phyloP scores from a whole-genome alignment of 164 flowering plant genomes.

The Vitis amurensis region DNA sequence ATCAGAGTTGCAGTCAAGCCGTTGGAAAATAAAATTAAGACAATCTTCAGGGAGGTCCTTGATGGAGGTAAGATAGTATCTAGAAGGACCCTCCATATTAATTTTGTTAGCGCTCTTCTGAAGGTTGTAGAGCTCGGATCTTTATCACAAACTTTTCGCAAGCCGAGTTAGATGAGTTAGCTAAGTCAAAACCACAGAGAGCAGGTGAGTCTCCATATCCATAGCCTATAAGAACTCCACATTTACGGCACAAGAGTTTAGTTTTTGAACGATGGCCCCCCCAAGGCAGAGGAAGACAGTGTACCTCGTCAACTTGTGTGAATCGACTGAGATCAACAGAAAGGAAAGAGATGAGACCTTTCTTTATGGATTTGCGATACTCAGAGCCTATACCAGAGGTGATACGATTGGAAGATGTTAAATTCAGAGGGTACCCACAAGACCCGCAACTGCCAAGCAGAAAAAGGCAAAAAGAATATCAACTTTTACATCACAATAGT shows the following conservation, averaged over 20 bases:
- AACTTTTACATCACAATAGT: background rate
- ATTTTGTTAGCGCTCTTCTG: conserved; percentile 24
- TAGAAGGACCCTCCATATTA: conserved; percentile 15
- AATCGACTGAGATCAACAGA: conserved; percentile 61
- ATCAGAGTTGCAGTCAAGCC: conserved; percentile 38
- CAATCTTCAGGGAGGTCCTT: conserved; percentile 69
- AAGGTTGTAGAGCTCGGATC: conserved; percentile 58
- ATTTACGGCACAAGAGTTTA: conserved; percentile 63
- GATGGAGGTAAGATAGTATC: conserved; percentile 31
- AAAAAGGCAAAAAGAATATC: background rate
- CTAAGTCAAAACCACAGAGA: conserved; percentile 48
- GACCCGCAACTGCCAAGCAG: conserved; percentile 56
- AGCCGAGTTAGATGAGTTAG: conserved; percentile 33
- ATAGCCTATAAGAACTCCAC: conserved; percentile 56
- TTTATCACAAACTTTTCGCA: conserved; percentile 47
- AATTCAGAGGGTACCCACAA: conserved; percentile 64
- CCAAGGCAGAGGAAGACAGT: conserved; percentile 53
- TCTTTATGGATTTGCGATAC: conserved; percentile 52
- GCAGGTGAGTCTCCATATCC: conserved; percentile 52
- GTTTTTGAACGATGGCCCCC: conserved; percentile 48
- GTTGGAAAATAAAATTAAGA: conserved; percentile 41
- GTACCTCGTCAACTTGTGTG: conserved; percentile 65
- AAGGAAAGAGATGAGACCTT: conserved; percentile 53
- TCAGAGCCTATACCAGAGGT: conserved; percentile 49
- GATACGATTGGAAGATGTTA: conserved; percentile 46